phyloP scores from a whole-genome alignment of 2,329 filamentous ascomycete genomes.

The Lecanicillium sp. region DNA sequence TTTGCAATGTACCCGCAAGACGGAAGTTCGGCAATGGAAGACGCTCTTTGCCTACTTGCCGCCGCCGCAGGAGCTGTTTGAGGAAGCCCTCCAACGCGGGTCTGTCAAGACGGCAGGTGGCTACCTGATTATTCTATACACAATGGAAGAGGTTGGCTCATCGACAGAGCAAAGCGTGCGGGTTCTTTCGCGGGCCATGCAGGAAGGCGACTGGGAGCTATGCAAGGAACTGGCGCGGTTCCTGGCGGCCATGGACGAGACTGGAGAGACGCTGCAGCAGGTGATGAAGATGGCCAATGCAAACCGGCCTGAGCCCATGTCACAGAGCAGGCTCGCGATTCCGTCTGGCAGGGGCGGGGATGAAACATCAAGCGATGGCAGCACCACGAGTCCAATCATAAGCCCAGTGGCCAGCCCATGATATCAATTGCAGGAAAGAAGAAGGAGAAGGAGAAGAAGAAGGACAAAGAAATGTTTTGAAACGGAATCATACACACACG shows the following conservation, averaged over 20 bases:
- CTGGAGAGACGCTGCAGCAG: constrained; percentile 67
- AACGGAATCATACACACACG: neutral
- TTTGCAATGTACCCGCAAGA: constrained; percentile 94
- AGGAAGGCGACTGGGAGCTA: constrained; percentile 85
- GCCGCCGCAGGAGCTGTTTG: constrained; percentile 83
- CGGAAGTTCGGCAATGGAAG: constrained; percentile 88
- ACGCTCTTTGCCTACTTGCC: constrained; percentile 89
- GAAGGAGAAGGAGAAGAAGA: neutral
- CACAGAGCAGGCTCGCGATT: constrained; percentile 20
- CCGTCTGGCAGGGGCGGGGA: constrained; percentile 20
- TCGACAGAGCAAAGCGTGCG: constrained; percentile 73
- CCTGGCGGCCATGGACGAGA: constrained; percentile 82
- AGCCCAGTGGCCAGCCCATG: constrained; percentile 15
- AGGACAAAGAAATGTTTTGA: neutral
- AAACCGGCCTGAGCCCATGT: constrained; percentile 17
- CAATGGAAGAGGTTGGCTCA: constrained; percentile 59
- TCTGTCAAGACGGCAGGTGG: constrained; percentile 92
- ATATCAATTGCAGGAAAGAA: constrained; percentile 1
- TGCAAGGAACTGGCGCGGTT: constrained; percentile 95
- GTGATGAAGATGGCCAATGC: constrained; percentile 57
- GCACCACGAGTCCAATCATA: constrained; percentile 28
- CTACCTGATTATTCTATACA: constrained; percentile 91
- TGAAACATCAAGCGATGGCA: constrained; percentile 23
- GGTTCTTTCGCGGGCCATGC: constrained; percentile 70
- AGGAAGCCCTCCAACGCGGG: constrained; percentile 78